These are phyloP conservation scores for Colletotrichum spinosum DNA, from an alignment of 2,329 filamentous ascomycete species.

Conservation along the genomic window DNA sequence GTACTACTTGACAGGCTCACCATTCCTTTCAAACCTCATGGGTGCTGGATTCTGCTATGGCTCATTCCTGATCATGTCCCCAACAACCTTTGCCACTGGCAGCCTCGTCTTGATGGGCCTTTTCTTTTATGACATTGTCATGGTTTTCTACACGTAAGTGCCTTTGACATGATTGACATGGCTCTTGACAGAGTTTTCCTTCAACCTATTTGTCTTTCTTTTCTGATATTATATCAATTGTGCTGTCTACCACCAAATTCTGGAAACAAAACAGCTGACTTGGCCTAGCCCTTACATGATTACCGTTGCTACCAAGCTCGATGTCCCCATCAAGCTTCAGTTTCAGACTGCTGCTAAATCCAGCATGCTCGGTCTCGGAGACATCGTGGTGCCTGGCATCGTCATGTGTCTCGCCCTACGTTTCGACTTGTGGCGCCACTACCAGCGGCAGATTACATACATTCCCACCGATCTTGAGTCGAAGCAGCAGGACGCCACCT, in stretches of 20 bases:
- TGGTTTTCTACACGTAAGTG: conserved; percentile 86
- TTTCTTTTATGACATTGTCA: conserved; percentile 96
- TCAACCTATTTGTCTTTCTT: no score
- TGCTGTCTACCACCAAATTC: no score
- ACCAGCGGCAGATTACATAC: conserved; percentile 73
- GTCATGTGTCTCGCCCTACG: conserved; percentile 88
- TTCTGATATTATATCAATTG: no score
- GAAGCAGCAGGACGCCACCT: conserved; percentile 45
- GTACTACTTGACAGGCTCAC: conserved; percentile 74
- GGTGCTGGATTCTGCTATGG: conserved; percentile 90
- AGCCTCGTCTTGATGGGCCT: conserved; percentile 81
- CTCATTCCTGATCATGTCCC: conserved; percentile 85
- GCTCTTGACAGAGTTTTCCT: no score
- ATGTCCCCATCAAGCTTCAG: conserved; percentile 92
- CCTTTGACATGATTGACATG: background rate
- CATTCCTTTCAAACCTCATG: conserved; percentile 81
- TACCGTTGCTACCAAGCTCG: conserved; percentile 87
- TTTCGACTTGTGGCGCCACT: conserved; percentile 91
- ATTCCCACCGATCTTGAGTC: conserved; percentile 51
- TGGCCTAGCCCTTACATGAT: conserved; percentile 79
- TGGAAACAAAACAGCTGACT: conserved; percentile 38
- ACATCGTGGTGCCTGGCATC: conserved; percentile 92
- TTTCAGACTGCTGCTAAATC: conserved; percentile 75
- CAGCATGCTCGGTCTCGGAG: conserved; percentile 92
- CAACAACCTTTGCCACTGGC: conserved; percentile 87